Evolutionary conservation across 176 grass and related monocot genomes (phyloP), one percentile per base, ranked within the genome.

Genomic region (Triticum timopheevii): DNA sequence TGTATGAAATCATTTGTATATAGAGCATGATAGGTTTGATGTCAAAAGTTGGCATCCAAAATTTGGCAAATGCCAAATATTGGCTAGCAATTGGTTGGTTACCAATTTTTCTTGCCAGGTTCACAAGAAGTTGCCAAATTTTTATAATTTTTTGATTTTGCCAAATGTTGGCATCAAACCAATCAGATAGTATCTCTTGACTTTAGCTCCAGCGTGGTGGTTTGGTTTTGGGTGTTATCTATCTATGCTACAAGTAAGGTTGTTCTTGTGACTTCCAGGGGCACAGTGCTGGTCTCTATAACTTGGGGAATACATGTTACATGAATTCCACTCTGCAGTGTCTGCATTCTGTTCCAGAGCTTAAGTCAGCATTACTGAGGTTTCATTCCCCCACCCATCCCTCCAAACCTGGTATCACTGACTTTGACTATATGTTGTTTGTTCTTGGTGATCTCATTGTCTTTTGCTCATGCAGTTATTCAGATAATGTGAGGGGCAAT

Each of bases 321-420:
- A 95, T 99, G 97, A 99, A 99, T 84, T 99, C 97, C 56, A 99
- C 97, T 30, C 75, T 99, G 80, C 97, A 99, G 39, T 99, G 97
- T 90, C 90, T 99, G 69, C 94, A 99, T 86, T 94, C 91, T 80
- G 97, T 99, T 80, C 97, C 97, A 47, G 97, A 99, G 85, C 85
- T 99, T 80, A 99, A 99, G 86, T 97, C 94, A 84, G 90, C 94
- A 54, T 86, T 99, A 86, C 47, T 77, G 47, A 77, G 74, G 74
- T 77, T 56, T 50, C 49, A 77, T 56, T 56, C 74, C 49, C 45
- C 73, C 42, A 25, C 24, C 27, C 56, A 59, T 76, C 45, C 27
- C 45, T 47, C 27, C 25, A 50, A 38, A n/a, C 69, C n/a, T 76
- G 52, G 47, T 22, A 77, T 17, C 16, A 54, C 30, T 56, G 74